phyloP scores from a whole-genome alignment of 495 filamentous ascomycete genomes.

The Hyaloscypha finlandica region DNA sequence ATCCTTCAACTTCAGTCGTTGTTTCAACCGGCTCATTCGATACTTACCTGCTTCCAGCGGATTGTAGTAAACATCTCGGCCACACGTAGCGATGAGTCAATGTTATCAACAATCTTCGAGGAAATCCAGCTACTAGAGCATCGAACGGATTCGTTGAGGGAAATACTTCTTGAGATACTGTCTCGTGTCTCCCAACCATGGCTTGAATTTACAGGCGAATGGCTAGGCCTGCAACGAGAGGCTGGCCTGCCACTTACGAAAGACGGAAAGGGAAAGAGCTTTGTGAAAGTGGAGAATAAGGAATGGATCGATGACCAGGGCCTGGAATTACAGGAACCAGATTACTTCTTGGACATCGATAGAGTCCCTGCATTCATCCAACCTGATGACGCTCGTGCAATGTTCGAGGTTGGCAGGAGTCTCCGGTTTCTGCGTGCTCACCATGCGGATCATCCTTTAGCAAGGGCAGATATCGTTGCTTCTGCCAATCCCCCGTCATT shows the following conservation, averaged over 20 bases:
- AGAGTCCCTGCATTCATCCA: conserved; percentile 69
- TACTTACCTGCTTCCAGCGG: conserved; percentile 61
- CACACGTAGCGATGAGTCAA: conserved; percentile 62
- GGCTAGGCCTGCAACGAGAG: conserved; percentile 71
- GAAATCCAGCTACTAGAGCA: conserved; percentile 65
- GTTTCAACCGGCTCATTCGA: conserved; percentile 61
- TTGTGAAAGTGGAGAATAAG: conserved; percentile 63
- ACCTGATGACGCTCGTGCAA: conserved; percentile 59
- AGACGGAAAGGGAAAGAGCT: conserved; percentile 48
- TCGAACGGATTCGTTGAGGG: conserved; percentile 58
- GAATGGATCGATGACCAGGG: conserved; percentile 56
- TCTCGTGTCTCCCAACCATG: conserved; percentile 67
- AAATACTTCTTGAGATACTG: conserved; percentile 67
- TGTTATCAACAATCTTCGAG: conserved; percentile 68
- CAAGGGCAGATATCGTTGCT: conserved; percentile 47
- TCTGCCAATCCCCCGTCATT: conserved; percentile 56
- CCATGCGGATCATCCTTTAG: conserved; percentile 78
- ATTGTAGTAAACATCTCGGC: conserved; percentile 58
- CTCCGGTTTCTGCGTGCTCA: conserved; percentile 70
- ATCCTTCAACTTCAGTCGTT: conserved; percentile 70
- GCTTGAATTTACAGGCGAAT: conserved; percentile 70
- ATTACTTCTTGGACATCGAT: conserved; percentile 60
- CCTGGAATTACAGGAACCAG: conserved; percentile 49
- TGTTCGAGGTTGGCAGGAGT: conserved; percentile 79
- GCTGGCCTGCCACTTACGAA: conserved; percentile 49